A percentile compares a stretch with the other conserved stretches of the same genome.
phyloP scores from a whole-genome alignment of 2,329 filamentous ascomycete species.

The Neonectria hederae region DNA sequence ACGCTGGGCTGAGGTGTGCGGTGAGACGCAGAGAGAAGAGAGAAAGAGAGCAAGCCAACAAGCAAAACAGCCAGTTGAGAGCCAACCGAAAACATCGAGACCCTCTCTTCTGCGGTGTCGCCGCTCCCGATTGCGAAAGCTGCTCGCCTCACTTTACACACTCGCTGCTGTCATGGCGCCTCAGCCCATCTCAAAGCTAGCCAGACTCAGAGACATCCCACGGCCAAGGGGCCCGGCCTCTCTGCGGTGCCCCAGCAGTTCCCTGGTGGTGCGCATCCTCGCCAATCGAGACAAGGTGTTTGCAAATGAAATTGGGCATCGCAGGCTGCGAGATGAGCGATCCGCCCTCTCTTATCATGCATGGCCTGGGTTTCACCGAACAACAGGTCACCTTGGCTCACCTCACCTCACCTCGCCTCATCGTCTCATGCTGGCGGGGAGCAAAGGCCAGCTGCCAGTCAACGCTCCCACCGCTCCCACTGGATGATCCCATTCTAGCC shows the following conservation, averaged over 20 bases:
- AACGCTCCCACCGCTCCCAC: constrained; percentile 9
- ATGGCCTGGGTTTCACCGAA: constrained; percentile 34
- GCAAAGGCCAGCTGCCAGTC: constrained; percentile 14
- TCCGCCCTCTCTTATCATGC: constrained; percentile 34
- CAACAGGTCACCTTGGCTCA: constrained; percentile 28
- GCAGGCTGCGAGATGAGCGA: constrained; percentile 27
- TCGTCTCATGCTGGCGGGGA: not conserved
- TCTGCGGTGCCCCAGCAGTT: not conserved
- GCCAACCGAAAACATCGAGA: not conserved
- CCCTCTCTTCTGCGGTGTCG: not conserved
- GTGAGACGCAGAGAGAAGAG: constrained; percentile 23
- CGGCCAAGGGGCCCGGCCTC: constrained; percentile 3
- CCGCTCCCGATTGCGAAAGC: constrained; percentile 4
- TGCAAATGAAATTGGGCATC: constrained; percentile 33
- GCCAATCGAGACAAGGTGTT: constrained; percentile 37
- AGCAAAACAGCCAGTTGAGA: not conserved
- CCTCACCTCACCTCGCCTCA: constrained; percentile 35
- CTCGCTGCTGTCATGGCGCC: constrained; percentile 1
- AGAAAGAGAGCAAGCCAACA: not conserved
- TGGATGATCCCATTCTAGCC: constrained; percentile 37
- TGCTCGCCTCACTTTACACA: constrained; percentile 4
- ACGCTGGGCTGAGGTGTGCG: constrained; percentile 39
- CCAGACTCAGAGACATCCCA: constrained; percentile 2
- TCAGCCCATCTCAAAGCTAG: constrained; percentile 5
- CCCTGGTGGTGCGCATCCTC: constrained; percentile 17